A percentile compares a stretch with the other conserved stretches of the same genome.
phyloP scores from a whole-genome alignment of 768 basidiomycete genomes.

The Russula sp. region DNA sequence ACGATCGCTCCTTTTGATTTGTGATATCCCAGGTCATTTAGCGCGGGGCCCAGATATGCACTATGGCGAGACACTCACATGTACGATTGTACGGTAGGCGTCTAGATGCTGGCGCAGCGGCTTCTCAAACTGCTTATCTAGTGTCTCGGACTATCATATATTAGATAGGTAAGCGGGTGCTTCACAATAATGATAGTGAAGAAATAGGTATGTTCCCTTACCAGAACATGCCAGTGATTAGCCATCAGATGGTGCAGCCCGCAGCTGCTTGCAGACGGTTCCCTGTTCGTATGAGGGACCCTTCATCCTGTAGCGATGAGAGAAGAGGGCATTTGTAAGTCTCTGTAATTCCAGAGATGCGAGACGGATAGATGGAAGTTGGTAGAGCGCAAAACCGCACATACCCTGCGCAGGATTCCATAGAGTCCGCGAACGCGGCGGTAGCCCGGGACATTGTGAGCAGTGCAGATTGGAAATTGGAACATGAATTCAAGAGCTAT shows the following conservation, averaged over 20 bases:
- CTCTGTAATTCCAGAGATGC: not conserved
- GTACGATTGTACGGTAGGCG: constrained; percentile 68
- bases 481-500: constrained; percentile 72
- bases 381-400: constrained; percentile 32
- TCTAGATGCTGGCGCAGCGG: constrained; percentile 85
- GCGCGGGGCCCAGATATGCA: constrained; percentile 8
- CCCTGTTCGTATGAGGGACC: constrained; percentile 79
- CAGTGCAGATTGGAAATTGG: constrained; percentile 78
- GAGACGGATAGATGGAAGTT: not conserved
- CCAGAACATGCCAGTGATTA: constrained; percentile 91
- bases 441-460: constrained; percentile 79
- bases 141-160: constrained; percentile 63
- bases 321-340: not conserved
- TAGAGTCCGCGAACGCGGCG: constrained; percentile 79
- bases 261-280: constrained; percentile 81
- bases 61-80: constrained; percentile 43
- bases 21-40: constrained; percentile 12
- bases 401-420: constrained; percentile 81
- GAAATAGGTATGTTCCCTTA: constrained; percentile 39
- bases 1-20: constrained; percentile 72
- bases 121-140: constrained; percentile 86
- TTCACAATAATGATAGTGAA: not conserved
- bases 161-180: not conserved
- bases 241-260: constrained; percentile 85
- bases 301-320: constrained; percentile 51